phyloP scores from a whole-genome alignment of 139 green algal species.

The Chlamydomonas sp. region DNA sequence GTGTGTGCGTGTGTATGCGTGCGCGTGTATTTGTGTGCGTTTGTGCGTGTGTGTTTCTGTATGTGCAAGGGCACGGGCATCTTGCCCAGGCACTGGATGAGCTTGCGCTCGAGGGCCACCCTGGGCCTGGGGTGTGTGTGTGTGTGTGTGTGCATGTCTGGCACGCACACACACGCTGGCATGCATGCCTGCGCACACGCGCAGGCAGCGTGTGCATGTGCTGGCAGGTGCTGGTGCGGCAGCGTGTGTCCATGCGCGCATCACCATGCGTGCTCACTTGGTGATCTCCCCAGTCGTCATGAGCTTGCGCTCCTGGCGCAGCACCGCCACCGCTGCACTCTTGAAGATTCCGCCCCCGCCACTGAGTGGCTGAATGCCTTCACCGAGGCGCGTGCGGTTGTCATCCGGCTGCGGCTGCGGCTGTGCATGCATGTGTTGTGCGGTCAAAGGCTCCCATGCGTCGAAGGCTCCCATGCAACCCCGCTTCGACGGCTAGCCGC shows the following conservation, averaged over 20 bases:
- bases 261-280: conserved; percentile 21
- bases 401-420: neutral
- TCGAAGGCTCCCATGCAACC: too few species aligned
- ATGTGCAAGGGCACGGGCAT: conserved; percentile 72
- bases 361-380: conserved; percentile 8
- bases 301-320: conserved; percentile 55
- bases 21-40: too few species aligned
- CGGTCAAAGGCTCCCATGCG: too few species aligned
- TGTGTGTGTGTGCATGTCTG: too few species aligned
- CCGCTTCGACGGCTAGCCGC: too few species aligned
- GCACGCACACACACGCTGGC: neutral
- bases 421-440: too few species aligned
- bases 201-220: neutral
- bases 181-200: neutral
- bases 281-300: conserved; percentile 68
- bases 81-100: conserved; percentile 67
- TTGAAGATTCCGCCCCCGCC: conserved; percentile 73
- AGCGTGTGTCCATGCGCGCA: neutral
- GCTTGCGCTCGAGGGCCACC: conserved; percentile 44
- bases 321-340: conserved; percentile 58
- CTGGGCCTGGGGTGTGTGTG: too few species aligned
- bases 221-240: neutral
- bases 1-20: too few species aligned
- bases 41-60: too few species aligned
- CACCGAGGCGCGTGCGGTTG: conserved; percentile 12